Evolutionary conservation across 2,329 filamentous ascomycete genomes (phyloP).

Genomic region (Clonostachys chloroleuca): DNA sequence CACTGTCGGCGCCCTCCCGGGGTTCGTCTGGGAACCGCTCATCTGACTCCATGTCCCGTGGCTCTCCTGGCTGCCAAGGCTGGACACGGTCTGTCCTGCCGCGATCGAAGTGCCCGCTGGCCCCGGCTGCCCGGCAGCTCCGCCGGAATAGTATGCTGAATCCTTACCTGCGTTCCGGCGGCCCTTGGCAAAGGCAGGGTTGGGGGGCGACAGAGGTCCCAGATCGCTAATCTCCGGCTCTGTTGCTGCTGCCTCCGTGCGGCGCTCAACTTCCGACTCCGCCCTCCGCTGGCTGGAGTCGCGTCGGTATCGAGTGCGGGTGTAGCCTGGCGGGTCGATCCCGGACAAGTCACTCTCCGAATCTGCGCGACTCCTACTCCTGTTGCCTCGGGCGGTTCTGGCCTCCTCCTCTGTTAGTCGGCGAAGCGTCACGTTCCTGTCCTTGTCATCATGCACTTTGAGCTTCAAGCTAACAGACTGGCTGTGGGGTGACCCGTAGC

Average conservation of each 20-base stretch:
- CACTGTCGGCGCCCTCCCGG: constrained; percentile 25
- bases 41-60: constrained; percentile 51
- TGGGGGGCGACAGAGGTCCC: constrained; percentile 32
- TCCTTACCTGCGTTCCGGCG: constrained; percentile 52
- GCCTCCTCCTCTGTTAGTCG: constrained; percentile 58
- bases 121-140: constrained; percentile 23
- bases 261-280: constrained; percentile 40
- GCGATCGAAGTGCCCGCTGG: constrained; percentile 34
- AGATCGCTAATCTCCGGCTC: not conserved
- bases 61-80: constrained; percentile 37
- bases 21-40: constrained; percentile 16
- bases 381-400: constrained; percentile 30
- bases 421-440: constrained; percentile 57
- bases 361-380: constrained; percentile 37
- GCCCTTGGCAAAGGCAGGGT: constrained; percentile 50
- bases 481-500: constrained; percentile 33
- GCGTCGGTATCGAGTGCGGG: constrained; percentile 46
- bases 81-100: constrained; percentile 37
- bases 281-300: constrained; percentile 42
- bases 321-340: constrained; percentile 42
- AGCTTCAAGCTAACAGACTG: constrained; percentile 54
- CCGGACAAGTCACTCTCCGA: constrained; percentile 54
- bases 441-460: constrained; percentile 55
- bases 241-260: constrained; percentile 25
- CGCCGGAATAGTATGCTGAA: constrained; percentile 56